phyloP scores from a whole-genome alignment of 192 early-diverging fungal species.

The Paraglomus brasilianum region DNA sequence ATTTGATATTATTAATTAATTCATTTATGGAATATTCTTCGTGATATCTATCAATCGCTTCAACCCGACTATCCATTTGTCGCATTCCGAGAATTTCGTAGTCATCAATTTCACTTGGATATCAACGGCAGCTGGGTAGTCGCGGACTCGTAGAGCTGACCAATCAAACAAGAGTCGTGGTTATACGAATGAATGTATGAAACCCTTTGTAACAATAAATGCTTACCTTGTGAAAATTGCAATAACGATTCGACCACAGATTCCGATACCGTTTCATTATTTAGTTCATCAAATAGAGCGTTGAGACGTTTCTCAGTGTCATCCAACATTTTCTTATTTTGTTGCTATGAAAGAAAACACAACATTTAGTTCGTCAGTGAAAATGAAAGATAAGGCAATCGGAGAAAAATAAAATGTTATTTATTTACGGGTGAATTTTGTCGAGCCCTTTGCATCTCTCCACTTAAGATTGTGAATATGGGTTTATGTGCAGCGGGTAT shows the following conservation, averaged over 20 bases:
- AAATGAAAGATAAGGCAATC: neutral
- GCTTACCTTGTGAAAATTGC: conserved; percentile 60
- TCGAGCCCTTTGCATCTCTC: conserved; percentile 53
- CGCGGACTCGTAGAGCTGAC: conserved; percentile 44
- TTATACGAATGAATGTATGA: conserved; percentile 30
- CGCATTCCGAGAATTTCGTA: conserved; percentile 62
- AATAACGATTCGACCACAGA: conserved; percentile 63
- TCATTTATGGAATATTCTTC: too few relatives aligned
- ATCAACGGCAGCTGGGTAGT: conserved; percentile 55
- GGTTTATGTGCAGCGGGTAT: conserved; percentile 72
- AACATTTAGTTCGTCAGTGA: neutral
- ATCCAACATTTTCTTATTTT: conserved; percentile 71
- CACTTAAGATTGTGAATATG: conserved; percentile 53
- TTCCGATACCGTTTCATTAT: conserved; percentile 68
- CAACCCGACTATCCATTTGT: conserved; percentile 59
- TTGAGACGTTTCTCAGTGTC: conserved; percentile 85
- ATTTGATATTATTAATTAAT: too few relatives aligned
- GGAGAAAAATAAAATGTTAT: neutral
- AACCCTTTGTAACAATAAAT: neutral
- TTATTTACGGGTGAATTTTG: conserved; percentile 46
- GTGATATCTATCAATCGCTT: too few relatives aligned
- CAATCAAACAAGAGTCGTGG: conserved; percentile 20
- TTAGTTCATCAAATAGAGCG: conserved; percentile 82
- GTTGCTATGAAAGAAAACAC: conserved; percentile 45
- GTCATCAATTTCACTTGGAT: conserved; percentile 71